These are phyloP conservation scores for Fusarium tuaranense DNA, from an alignment of 2,329 filamentous ascomycete genomes.

Conservation along the genomic window DNA sequence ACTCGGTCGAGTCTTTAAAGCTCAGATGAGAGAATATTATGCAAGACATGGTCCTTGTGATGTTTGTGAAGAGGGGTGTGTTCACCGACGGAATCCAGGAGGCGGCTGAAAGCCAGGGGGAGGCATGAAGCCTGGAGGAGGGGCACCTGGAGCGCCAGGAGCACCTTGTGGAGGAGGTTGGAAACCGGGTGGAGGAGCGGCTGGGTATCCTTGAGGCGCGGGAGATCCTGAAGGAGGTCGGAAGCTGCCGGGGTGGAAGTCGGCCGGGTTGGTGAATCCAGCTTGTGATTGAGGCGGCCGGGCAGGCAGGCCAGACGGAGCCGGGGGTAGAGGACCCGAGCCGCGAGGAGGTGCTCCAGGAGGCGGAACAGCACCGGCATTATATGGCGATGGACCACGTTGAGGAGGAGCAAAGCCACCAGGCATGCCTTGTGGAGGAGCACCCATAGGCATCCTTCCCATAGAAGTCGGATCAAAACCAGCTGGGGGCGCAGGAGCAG, in stretches of 20 bases:
- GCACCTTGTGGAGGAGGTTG: constrained; percentile 50
- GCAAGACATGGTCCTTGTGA: constrained; percentile 15
- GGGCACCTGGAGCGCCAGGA: constrained; percentile 49
- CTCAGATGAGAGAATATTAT: constrained; percentile 28
- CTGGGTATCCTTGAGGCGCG: constrained; percentile 53
- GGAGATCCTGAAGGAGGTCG: constrained; percentile 54
- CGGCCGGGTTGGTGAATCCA: constrained; percentile 60
- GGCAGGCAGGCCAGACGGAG: constrained; percentile 63
- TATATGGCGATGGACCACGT: constrained; percentile 52
- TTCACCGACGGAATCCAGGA: constrained; percentile 56
- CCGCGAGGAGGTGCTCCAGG: constrained; percentile 45
- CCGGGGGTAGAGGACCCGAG: constrained; percentile 58
- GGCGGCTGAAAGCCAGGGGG: constrained; percentile 61
- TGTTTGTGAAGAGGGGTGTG: constrained; percentile 13
- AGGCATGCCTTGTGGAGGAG: constrained; percentile 52
- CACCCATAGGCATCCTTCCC: constrained; percentile 44
- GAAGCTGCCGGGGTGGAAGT: constrained; percentile 60
- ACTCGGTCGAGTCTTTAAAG: constrained; percentile 28
- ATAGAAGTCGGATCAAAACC: constrained; percentile 53
- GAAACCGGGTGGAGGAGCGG: constrained; percentile 56
- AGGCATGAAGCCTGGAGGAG: constrained; percentile 56
- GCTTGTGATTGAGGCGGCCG: constrained; percentile 61
- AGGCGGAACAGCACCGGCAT: constrained; percentile 38
- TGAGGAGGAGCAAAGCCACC: constrained; percentile 53
- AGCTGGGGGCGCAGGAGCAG: constrained; percentile 41